Base-by-base conservation (phyloP, 441 rosid genomes). In the Adansonia grandidieri region DNA sequence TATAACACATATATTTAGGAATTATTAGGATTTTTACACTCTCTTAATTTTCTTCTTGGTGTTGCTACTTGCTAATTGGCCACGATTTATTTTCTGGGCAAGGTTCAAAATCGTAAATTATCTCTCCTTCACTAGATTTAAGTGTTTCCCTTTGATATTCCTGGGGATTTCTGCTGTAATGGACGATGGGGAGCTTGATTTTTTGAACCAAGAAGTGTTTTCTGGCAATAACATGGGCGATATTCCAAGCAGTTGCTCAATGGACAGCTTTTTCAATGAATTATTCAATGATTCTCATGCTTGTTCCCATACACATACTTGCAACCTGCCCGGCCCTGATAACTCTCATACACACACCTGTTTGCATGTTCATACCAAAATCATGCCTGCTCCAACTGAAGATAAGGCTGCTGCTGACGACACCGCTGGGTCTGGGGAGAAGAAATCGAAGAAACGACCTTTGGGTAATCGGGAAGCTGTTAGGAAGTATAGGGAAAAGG, bases 171-270 rank as follows among this genome's bases (percentile, higher is more conserved):
- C 20, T 28, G 40, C 71, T 17, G 45, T 24, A 44, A 96, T 96
- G 99, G 99, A 94, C 7, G 98, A 92, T 60, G 98, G 99, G 4
- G 98, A 96, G 92, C 77, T 96, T 53, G 98, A 96, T 24, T 92
- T 88, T 84, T 92, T 96, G 3, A 87, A 92, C 58, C 93, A 89
- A 65, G 97, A 92, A 73, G 73, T 89, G 83, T 91, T 96, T 79
- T 77, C 94, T 1, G 80, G 80, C 22, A 68, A 93, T 2, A 88
- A 88, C 58, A 78, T 91, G 87, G 95, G 87, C 75, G 95, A 87
- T 11, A 24, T 91, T 44, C 96, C 92, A 0, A 85, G 82, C 77
- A 87, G 84, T 63, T 86, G 94, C 80, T 95, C 97, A 0, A 89
- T 92, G 86, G 99, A 94, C 78, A 86, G 86, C 85, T 91, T 96